Conservation (phyloP, 306 rosid species). For the Malus sieversii region DNA sequence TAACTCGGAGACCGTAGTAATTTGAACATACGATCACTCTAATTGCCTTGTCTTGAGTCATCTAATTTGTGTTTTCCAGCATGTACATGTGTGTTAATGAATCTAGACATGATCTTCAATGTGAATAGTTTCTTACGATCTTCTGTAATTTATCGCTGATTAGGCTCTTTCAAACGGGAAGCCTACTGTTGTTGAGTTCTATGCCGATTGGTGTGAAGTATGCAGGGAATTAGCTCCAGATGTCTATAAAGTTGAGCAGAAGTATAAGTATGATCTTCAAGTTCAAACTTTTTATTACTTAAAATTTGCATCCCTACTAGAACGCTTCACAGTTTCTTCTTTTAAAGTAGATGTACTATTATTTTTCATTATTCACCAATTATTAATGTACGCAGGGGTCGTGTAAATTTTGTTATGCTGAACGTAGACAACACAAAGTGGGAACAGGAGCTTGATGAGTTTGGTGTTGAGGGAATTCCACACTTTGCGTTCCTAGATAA, state of each 20-base stretch:
- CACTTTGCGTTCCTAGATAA: conserved; percentile 89
- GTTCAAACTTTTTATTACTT: not conserved
- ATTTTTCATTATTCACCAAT: not conserved
- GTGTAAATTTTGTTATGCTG: conserved; percentile 64
- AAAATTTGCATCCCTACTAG: conserved; percentile 3
- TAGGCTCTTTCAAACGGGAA: conserved; percentile 95
- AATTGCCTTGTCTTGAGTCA: not conserved
- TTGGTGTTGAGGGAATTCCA: conserved; percentile 98
- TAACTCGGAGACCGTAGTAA: not conserved
- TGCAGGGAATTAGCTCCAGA: conserved; percentile 92
- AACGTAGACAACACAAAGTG: conserved; percentile 93
- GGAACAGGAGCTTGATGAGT: conserved; percentile 98
- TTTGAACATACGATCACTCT: not conserved
- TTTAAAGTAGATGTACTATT: not conserved
- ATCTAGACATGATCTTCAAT: not conserved
- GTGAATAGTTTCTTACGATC: not conserved
- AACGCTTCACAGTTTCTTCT: not conserved
- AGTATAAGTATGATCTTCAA: conserved; percentile 56
- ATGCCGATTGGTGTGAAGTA: conserved; percentile 99
- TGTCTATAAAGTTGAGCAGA: conserved; percentile 89
- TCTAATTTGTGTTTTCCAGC: not conserved
- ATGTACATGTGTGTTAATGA: not conserved
- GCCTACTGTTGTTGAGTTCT: conserved; percentile 95
- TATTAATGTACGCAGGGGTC: conserved; percentile 35
- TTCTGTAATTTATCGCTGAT: not conserved